Base-by-base conservation (phyloP, 2,329 filamentous ascomycete genomes). In the Stemphylium lycopersici region DNA sequence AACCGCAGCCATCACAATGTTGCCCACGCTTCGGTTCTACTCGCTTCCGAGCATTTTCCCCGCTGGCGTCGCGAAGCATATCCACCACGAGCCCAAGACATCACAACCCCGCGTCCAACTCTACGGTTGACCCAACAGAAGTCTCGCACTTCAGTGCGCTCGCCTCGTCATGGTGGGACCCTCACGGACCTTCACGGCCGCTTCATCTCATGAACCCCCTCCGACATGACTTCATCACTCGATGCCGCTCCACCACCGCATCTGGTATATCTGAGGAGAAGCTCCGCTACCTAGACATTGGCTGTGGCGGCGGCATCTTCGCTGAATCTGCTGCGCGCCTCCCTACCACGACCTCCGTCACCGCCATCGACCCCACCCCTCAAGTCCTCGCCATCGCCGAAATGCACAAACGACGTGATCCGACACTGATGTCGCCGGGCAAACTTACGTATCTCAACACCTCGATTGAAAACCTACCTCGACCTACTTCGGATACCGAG, bases 181-280 rank as follows among this genome's bases (percentile, higher is more conserved):
- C 93, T 1, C 87, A 96, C 71, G 95, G 95, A 46, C 89, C 93
- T 6, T 97, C 92, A 3, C 87, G 93, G 34, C 87, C 97, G 54
- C 86, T 99, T 2, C 95, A 99, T 77, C 88, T 96, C 63, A 98
- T 99, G 93, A 98, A 99, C 78, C 95, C 95, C 1, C 85, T 96
- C 40, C 92, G 95, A 31, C 93, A 98, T 79, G 87, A 92, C 77
- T 98, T 98, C 78, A 95, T 97, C 74, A 82, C 82, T 18, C 78
- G 80, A 59, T 97, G 93, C 72, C 84, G 77, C 78, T 43, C 60
- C 55, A 77, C 79, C 41, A 69, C 77, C 16, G 57, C 76, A 7
- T 68, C 77, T 20, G 57, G 75, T 7, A 62, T 78, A 44, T 61
- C 58, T 37, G 33, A 66, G 29, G 62, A 55, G 7, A 81, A 80